Evolutionary conservation across 805 yeast species (phyloP).

Genomic region (Debaryomyces tyrocola): DNA sequence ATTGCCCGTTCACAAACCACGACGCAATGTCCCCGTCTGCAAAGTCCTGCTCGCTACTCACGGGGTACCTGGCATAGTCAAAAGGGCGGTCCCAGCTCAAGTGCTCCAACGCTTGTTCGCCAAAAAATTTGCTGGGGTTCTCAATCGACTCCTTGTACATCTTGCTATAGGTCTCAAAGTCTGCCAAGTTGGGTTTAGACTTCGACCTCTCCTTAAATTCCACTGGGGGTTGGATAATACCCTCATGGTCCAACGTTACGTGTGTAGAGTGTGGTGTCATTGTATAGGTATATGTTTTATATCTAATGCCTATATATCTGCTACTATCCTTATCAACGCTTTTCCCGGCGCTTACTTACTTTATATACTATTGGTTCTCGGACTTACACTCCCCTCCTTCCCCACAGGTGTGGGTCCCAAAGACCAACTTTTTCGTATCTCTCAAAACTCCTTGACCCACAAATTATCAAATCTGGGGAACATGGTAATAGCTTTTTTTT

Average conservation of each 20-base stretch:
- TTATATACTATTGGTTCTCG: not conserved
- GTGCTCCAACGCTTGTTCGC: conserved; percentile 48
- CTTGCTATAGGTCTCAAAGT: conserved; percentile 49
- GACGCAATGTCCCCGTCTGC: conserved; percentile 71
- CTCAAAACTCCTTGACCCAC: not conserved
- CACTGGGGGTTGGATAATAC: conserved; percentile 30
- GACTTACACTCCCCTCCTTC: not conserved
- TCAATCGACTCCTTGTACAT: conserved; percentile 57
- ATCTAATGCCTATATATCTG: too few relatives aligned
- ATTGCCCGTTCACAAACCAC: conserved; percentile 92
- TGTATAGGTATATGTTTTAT: not conserved
- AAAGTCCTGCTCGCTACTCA: conserved; percentile 47
- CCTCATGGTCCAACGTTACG: conserved; percentile 36
- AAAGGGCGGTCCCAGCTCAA: conserved; percentile 57
- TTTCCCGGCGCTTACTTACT: not conserved
- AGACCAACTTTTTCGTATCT: not conserved
- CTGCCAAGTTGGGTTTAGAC: conserved; percentile 46
- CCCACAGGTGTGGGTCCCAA: not conserved
- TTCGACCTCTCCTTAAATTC: conserved; percentile 46
- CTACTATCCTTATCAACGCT: too few relatives aligned
- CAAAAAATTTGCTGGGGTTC: conserved; percentile 56
- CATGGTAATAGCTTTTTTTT: too few relatives aligned
- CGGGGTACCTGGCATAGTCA: conserved; percentile 46
- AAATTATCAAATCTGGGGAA: not conserved
- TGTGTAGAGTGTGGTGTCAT: conserved; percentile 10